Conservation (phyloP, 495 filamentous ascomycete species). For the Extremus antarcticus region DNA sequence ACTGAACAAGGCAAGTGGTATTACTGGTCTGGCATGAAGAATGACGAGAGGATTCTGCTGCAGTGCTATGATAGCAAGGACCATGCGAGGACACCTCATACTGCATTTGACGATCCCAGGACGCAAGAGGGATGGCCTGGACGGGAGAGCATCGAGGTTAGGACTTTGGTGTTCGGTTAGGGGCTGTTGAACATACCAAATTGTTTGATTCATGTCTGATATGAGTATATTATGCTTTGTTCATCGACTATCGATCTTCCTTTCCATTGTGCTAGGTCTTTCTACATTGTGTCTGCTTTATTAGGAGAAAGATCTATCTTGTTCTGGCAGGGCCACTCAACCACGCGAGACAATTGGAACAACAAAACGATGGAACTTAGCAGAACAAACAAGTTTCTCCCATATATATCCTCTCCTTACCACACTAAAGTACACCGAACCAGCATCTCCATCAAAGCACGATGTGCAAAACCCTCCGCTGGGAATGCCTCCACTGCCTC, state of each 20-base stretch:
- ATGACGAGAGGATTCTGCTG: conserved; percentile 63
- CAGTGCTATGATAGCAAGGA: conserved; percentile 70
- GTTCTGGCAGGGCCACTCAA: no score
- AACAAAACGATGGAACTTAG: no score
- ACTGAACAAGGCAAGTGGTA: conserved; percentile 55
- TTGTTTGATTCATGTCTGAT: neutral
- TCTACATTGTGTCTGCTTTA: no score
- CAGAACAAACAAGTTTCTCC: no score
- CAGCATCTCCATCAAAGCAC: neutral
- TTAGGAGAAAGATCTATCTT: no score
- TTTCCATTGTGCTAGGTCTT: no score
- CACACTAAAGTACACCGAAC: neutral
- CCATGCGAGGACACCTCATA: conserved; percentile 62
- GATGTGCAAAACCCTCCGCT: neutral
- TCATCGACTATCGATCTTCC: no score
- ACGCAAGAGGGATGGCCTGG: conserved; percentile 42
- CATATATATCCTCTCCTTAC: neutral
- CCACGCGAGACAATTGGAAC: no score
- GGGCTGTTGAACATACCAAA: no score
- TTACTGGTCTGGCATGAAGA: conserved; percentile 62
- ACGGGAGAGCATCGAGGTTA: conserved; percentile 75
- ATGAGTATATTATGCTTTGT: no score
- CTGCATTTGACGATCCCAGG: conserved; percentile 62
- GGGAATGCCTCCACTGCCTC: neutral
- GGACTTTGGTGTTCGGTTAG: conserved; percentile 71